Conservation (phyloP, 768 basidiomycete genomes). For the Pisolithus tinctorius region DNA sequence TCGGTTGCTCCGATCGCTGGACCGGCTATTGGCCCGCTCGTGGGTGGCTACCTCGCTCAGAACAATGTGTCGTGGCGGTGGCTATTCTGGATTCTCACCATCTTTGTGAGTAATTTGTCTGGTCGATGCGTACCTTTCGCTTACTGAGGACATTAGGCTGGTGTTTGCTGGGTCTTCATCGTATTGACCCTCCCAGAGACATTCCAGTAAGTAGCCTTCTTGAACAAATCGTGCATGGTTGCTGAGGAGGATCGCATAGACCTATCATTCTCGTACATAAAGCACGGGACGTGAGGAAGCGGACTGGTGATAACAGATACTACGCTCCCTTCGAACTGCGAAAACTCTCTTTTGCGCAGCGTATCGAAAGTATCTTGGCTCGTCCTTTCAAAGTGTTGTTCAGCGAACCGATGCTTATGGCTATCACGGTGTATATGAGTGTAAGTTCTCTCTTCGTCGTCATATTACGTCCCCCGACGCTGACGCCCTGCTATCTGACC, state of each 20-base stretch:
- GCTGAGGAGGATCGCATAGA: slow-evolving; percentile 36
- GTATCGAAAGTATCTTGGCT: slow-evolving; percentile 40
- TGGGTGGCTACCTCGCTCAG: slow-evolving; percentile 38
- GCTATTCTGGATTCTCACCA: slow-evolving; percentile 59
- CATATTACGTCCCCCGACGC: not conserved
- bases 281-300: slow-evolving; percentile 43
- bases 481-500: too few species aligned
- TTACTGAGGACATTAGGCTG: slow-evolving; percentile 31
- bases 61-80: slow-evolving; percentile 50
- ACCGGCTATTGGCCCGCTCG: slow-evolving; percentile 52
- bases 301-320: slow-evolving; percentile 45
- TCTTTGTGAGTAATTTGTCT: slow-evolving; percentile 38
- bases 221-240: slow-evolving; percentile 52
- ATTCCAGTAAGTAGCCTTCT: slow-evolving; percentile 37
- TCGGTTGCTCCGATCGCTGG: slow-evolving; percentile 63
- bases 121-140: not conserved
- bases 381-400: slow-evolving; percentile 61
- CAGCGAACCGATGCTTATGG: slow-evolving; percentile 60
- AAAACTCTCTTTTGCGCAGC: slow-evolving; percentile 31
- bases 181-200: slow-evolving; percentile 63
- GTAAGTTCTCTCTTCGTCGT: slow-evolving; percentile 25
- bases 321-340: slow-evolving; percentile 46
- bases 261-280: slow-evolving; percentile 50
- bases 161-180: slow-evolving; percentile 40
- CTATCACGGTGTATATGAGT: slow-evolving; percentile 56